phyloP scores from a whole-genome alignment of 176 grass and related monocot genomes.

The bread wheat (Triticum aestivum) region IWGSC_CS_RefSeq_v2.1 NC_057794.1:458686081-458686580 shows the following conservation, averaged over 20 bases:
- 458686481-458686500: slow-evolving; percentile 91
- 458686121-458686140: slow-evolving; percentile 96
- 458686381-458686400: not conserved
- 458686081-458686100: slow-evolving; percentile 96
- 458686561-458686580: not conserved
- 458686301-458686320: slow-evolving; percentile 77
- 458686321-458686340: slow-evolving; percentile 94
- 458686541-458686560: slow-evolving; percentile 23
- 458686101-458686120: slow-evolving; percentile 97
- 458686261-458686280: not conserved
- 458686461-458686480: slow-evolving; percentile 89
- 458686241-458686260: not conserved
- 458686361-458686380: slow-evolving; percentile 3
- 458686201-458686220: not conserved
- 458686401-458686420: not conserved
- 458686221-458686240: slow-evolving; percentile 9
- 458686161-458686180: slow-evolving; percentile 95
- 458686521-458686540: slow-evolving; percentile 9
- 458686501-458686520: slow-evolving; percentile 69
- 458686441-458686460: slow-evolving; percentile 83
- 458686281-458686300: slow-evolving; percentile 77
- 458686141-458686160: slow-evolving; percentile 94
- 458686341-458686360: slow-evolving; percentile 77
- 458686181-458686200: not conserved
- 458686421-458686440: slow-evolving; percentile 69